Base-by-base conservation (phyloP, 2,329 filamentous ascomycete genomes). In the Stachybotrys chlorohalonatus region DNA sequence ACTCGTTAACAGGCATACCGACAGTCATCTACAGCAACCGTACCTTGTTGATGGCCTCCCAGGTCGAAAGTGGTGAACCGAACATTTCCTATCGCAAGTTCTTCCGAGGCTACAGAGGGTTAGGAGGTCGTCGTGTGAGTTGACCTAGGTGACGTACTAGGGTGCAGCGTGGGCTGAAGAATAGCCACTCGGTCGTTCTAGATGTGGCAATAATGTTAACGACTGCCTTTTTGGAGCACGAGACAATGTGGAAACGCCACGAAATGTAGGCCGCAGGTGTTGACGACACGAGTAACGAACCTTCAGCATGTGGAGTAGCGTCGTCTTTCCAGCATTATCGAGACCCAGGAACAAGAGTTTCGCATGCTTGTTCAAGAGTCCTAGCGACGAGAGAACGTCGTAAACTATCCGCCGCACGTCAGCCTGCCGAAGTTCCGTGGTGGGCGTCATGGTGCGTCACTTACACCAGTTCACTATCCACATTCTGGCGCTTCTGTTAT, bases 401-500 rank as follows among this genome's bases (percentile, higher is more conserved):
- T 90, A 95, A 76, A 95, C 90, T 71, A 66, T 31, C 55, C 51
- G 55, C 54, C 63, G 61, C 62, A 64, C 65, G 61, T 70, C 67
- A 70, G 69, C 63, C 60, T 57, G 62, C 58, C 50, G 49, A 24
- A 16, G 31, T 24, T 24, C 24, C 24, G 24, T 24, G 4, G 24
- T 24, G 24, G 4, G 24, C 24, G 4, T 24, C 2, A 24, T 4
- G 4, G 52, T 51, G 52, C 49, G 54, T 53, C 59, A 62, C 84
- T 70, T 90, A 95, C 90, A 95, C 90, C 91, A 96, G 83, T 93
- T 91, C 71, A 95, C 76, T 73, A 96, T 88, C 90, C 90, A 95
- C 91, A 96, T 95, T 60, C 68, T 79, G 74, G 63, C 61, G 56
- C 58, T 62, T 47, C 17, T 16, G 8, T 9, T 42, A 5, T 42